Base-by-base conservation (phyloP, 1,139 yeast genomes). In the Suhomyces yuchorum region DNA sequence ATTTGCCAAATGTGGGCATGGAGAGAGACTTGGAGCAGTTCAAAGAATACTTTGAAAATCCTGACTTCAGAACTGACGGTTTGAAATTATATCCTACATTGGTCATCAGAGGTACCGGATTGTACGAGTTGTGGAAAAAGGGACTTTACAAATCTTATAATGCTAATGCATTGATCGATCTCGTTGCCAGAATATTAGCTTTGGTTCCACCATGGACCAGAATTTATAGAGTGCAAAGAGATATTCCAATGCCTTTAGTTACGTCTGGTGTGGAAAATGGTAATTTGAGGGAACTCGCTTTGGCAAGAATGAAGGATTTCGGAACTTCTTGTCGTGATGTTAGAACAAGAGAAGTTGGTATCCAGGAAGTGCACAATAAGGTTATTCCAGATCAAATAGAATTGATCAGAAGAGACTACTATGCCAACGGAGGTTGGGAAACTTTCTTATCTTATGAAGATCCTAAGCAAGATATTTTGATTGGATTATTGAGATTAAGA, bases 171-270 rank as follows among this genome's bases (percentile, higher is more conserved):
- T 77, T 93, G 60, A 88, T 93, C 44, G 99, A 93, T 65, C 75
- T 93, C 53, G 97, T 93, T 42, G 99, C 99, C 0, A 81, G 98
- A 60, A 93, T 93, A 47, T 73, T 93, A 73, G 97, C 98, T 0
- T 74, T 93, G 54, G 98, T 93, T 4, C 99, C 99, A 26, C 99
- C 99, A 8, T 93, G 99, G 99, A 93, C 99, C 4, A 85, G 99
- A 72, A 93, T 93, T 57, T 93, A 93, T 68, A 84, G 99, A 66
- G 99, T 93, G 28, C 99, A 93, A 71, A 81, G 99, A 74, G 99
- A 93, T 78, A 93, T 93, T 49, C 99, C 99, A 23, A 93, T 93
- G 99, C 99, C 99, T 0, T 77, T 93, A 57, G 99, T 93, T 37
- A 88, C 97, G 0, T 88, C 97, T 1, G 99, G 99, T 58, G 99